Conservation (phyloP, 1,139 yeast genomes). For the Nakaseomyces glabratus region DNA sequence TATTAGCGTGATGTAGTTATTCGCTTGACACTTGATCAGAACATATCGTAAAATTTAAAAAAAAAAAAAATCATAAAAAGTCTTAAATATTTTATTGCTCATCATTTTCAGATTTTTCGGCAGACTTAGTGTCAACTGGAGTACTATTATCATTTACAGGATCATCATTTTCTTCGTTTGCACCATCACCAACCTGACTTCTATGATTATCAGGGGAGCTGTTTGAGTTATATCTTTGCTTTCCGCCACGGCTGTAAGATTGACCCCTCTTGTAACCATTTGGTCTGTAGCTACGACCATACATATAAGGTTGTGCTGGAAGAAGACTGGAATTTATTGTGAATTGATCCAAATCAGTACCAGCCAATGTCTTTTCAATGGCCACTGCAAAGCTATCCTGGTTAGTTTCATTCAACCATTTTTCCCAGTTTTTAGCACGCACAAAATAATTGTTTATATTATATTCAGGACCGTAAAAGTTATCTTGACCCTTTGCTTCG, state of each 20-base stretch:
- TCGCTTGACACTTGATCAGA: too few relatives aligned
- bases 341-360: conserved; percentile 21
- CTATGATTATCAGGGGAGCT: neutral
- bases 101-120: neutral
- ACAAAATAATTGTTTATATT: conserved; percentile 11
- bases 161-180: conserved; percentile 12
- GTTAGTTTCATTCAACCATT: conserved; percentile 9
- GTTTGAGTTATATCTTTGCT: conserved; percentile 1
- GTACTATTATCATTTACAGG: neutral
- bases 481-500: neutral
- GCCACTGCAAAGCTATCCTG: conserved; percentile 16
- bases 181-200: neutral
- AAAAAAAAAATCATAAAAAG: too few relatives aligned
- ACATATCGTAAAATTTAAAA: too few relatives aligned
- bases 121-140: too few relatives aligned
- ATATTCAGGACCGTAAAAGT: conserved; percentile 1
- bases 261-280: conserved; percentile 3
- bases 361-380: conserved; percentile 20
- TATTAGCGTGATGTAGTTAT: too few relatives aligned
- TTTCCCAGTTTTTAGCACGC: conserved; percentile 14
- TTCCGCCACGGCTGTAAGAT: conserved; percentile 5
- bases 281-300: conserved; percentile 4
- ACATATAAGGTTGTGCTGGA: conserved; percentile 9
- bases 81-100: neutral
- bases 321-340: conserved; percentile 14